Conservation (phyloP, 768 basidiomycete genomes). For the Naganishia randhawae region DNA sequence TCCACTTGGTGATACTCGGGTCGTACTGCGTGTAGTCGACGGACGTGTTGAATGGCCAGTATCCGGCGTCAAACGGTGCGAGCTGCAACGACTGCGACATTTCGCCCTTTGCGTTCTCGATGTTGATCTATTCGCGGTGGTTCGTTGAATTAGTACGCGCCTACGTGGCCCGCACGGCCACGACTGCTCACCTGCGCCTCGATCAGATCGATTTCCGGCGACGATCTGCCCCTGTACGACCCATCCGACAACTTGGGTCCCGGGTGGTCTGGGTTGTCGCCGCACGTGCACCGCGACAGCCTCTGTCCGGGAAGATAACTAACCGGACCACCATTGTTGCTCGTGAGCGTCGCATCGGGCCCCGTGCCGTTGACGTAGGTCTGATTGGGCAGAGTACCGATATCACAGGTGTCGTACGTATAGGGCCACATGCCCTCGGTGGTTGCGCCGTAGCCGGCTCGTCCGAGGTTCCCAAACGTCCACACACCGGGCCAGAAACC, state of each 20-base stretch:
- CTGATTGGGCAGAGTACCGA: constrained; percentile 81
- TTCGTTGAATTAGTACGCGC: background rate
- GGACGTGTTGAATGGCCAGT: constrained; percentile 54
- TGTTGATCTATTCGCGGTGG: background rate
- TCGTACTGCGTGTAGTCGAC: constrained; percentile 42
- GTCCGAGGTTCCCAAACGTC: constrained; percentile 79
- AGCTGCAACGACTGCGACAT: constrained; percentile 76
- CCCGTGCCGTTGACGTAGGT: constrained; percentile 52
- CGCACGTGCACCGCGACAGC: constrained; percentile 82
- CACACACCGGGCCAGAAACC: constrained; percentile 78
- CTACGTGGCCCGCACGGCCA: too few relatives aligned
- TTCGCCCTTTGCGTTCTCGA: constrained; percentile 51
- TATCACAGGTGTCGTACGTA: constrained; percentile 76
- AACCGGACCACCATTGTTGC: constrained; percentile 36
- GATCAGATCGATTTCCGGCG: constrained; percentile 85
- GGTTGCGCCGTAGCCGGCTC: constrained; percentile 83
- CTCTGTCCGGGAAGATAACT: constrained; percentile 72
- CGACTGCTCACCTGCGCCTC: constrained; percentile 58
- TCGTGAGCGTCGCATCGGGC: constrained; percentile 40
- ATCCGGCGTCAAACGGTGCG: constrained; percentile 68
- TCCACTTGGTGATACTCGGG: constrained; percentile 47
- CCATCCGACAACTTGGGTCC: constrained; percentile 75
- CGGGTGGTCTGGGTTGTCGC: constrained; percentile 72
- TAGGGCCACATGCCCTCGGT: constrained; percentile 86
- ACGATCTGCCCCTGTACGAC: constrained; percentile 69